Base-by-base conservation (phyloP, 2,329 filamentous ascomycete species). In the Piedraia hortae region DNA sequence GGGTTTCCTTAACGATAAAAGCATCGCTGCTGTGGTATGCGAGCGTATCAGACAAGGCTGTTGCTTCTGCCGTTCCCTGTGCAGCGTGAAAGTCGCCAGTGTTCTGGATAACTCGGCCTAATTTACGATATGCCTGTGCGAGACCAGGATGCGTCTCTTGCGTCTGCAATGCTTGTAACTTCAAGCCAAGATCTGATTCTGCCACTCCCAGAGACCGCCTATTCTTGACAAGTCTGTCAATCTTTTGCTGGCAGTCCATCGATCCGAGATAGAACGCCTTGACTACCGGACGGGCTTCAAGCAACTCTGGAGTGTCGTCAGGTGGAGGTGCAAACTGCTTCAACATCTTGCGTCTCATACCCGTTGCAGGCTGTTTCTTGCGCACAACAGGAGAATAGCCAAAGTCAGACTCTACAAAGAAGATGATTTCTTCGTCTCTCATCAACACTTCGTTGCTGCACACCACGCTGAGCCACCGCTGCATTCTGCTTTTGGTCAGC, bases 321-420 rank as follows among this genome's bases (percentile, higher is more conserved):
- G 85, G 80, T 1, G 85, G 85, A 14, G 85, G 85, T 16, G 85
- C 82, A 47, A 97, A 97, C 45, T 97, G 85, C 56, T 97, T 97
- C 43, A 97, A 56, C 28, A 93, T 71, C 52, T 91, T 91, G 41
- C 85, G 63, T 30, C 85, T 66, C 34, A 97, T 77, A 19, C 85
- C 85, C 2, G 85, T 97, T 5, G 85, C 85, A 11, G 85, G 85
- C 46, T 97, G 85, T 54, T 88, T 90, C 58, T 78, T 77, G 45
- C 82, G 70, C 20, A 91, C 69, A 39, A 93, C 72, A 1, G 85
- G 85, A 38, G 78, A 91, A 47, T 97, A 97, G 18, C 85, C 85
- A 44, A 91, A 93, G 44, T 97, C 85, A 41, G 77, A 90, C 48
- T 97, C 85, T n/a, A 97, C 78, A 37, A 97, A 97, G 28, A 93